Evolutionary conservation across 1,139 yeast species (phyloP).

Genomic region (Taphrina deformans): DNA sequence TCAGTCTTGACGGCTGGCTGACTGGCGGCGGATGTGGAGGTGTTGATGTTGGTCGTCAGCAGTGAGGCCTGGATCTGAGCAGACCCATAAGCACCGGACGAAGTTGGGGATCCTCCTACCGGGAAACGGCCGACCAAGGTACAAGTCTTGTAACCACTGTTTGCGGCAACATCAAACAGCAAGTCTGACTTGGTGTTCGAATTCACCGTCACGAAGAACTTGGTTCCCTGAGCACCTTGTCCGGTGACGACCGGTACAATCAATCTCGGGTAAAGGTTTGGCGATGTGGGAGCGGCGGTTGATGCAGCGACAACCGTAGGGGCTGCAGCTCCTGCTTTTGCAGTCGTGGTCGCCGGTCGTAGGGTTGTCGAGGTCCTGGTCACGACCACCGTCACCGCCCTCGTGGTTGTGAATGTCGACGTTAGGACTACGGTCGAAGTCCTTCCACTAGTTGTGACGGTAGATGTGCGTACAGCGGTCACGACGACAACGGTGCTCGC

Average conservation of each 20-base stretch:
- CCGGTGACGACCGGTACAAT: constrained; percentile 13
- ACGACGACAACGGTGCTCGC: not conserved
- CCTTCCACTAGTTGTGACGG: not conserved
- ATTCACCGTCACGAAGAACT: constrained; percentile 2
- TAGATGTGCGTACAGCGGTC: not conserved
- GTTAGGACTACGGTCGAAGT: not conserved
- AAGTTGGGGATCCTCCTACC: constrained; percentile 1
- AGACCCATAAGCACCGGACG: constrained; percentile 13
- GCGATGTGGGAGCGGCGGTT: constrained; percentile 3
- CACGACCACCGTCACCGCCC: not conserved
- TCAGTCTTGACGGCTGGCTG: constrained; percentile 21
- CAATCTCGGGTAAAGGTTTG: constrained; percentile 13
- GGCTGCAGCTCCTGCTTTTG: not conserved
- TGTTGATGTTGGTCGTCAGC: constrained; percentile 4
- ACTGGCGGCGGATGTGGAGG: not conserved
- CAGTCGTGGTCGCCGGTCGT: not conserved
- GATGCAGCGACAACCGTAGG: not conserved
- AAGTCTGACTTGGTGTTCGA: constrained; percentile 8
- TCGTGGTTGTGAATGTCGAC: not conserved
- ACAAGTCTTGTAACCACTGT: constrained; percentile 12
- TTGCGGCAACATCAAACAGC: not conserved
- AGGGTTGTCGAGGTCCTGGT: not conserved
- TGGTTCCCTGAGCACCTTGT: constrained; percentile 2
- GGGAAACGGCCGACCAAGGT: constrained; percentile 13
- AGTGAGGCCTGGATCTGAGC: constrained; percentile 12